Base-by-base conservation (phyloP, 2,329 filamentous ascomycete genomes). In the Paradendryphiella salina region DNA sequence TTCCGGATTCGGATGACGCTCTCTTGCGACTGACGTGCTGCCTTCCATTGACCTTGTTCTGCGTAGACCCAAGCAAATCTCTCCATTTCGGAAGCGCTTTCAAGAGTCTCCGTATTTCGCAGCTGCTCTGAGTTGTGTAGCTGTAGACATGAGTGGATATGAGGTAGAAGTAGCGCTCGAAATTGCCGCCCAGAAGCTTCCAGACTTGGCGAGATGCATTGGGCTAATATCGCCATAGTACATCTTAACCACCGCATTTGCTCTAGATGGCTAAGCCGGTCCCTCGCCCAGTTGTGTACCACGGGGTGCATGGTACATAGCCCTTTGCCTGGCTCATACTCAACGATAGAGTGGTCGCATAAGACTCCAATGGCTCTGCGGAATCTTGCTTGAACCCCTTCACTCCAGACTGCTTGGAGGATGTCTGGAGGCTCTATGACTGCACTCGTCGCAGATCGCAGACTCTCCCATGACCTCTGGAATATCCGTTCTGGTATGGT, bases 271-370 rank as follows among this genome's bases (percentile, higher is more conserved):
- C 10, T 18, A 2, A 65, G 65, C 36, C 67, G 59, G 17, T 69
- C 61, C 38, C 69, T 58, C 13, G 63, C 69, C 69, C 68, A 73
- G 14, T 46, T 60, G 50, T 73, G 69, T 31, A 71, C 60, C 5
- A 72, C 49, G 8, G 66, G 67, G 52, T 73, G 67, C 57, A 71
- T 65, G 10, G 64, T 66, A 42, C 66, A 71, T 44, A 43, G 57
- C 17, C 62, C 59, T 20, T 53, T 52, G 7, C 23, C 10, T 26
- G 23, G 6, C 23, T 33, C 53, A 38, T 64, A 50, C n/a, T 56
- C 63, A 17, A 71, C 54, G 20, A 70, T 54, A 6, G 64, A 68
- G 33, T 63, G 41, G 38, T 60, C 56, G 34, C 43, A 60, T 31
- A 58, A 38, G 26, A 58, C 34, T 2, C 47, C 15, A 21, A 60